A percentile compares a stretch with the other conserved stretches of the same genome.
Evolutionary conservation across 257 asterid species (phyloP).

Genomic region (Craterostigma plantagineum): DNA sequence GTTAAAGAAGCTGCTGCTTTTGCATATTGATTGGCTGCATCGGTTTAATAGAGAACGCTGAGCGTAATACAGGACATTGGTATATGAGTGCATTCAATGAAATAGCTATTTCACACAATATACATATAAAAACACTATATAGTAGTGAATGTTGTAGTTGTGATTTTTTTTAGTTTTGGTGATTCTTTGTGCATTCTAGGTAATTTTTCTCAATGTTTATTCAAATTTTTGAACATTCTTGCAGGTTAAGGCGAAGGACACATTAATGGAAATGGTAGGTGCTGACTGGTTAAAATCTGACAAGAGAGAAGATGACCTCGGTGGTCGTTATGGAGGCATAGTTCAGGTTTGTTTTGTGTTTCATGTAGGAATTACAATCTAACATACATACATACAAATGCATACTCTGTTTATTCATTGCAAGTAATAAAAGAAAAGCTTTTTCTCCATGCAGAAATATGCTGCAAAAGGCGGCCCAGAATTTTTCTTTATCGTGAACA

Average conservation of each 20-base stretch:
- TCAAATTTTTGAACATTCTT: constrained; percentile 7
- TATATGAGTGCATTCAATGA: no score
- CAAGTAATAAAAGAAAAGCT: background rate
- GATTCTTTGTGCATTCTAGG: no score
- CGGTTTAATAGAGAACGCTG: no score
- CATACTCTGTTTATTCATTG: no score
- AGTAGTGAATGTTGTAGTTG: no score
- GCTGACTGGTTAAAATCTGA: constrained; percentile 98
- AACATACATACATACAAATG: no score
- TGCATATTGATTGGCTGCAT: background rate
- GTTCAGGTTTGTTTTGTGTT: constrained; percentile 50
- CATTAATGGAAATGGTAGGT: constrained; percentile 93
- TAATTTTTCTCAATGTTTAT: no score
- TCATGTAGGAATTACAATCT: background rate
- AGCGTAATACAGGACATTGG: no score
- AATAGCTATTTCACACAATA: no score
- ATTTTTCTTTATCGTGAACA: constrained; percentile 80
- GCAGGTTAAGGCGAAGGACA: constrained; percentile 79
- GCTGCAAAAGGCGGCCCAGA: constrained; percentile 89
- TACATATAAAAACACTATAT: no score
- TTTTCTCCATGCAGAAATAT: constrained; percentile 42
- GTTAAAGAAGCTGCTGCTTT: background rate
- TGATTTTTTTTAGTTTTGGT: no score
- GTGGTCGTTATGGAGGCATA: constrained; percentile 76
- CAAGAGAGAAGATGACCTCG: constrained; percentile 95